phyloP scores from a whole-genome alignment of 164 flowering plant species.

The Amborella trichopoda region DNA sequence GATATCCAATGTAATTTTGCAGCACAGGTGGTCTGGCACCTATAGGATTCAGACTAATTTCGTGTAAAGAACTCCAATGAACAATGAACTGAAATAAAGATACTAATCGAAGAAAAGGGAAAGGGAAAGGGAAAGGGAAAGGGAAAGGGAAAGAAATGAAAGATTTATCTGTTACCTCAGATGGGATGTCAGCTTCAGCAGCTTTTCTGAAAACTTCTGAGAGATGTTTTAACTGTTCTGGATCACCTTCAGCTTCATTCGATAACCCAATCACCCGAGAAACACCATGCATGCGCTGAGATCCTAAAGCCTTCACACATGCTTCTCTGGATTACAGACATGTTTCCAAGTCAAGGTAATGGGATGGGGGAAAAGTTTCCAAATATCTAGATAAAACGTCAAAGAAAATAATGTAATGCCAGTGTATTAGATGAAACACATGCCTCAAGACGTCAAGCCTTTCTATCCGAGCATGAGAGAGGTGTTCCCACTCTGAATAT shows the following conservation, averaged over 20 bases:
- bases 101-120: not conserved
- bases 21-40: conserved; percentile 92
- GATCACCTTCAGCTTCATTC: conserved; percentile 24
- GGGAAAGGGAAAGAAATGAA: too few relatives aligned
- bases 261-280: conserved; percentile 28
- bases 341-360: not conserved
- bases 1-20: conserved; percentile 79
- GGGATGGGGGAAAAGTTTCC: not conserved
- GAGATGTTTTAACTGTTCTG: conserved; percentile 33
- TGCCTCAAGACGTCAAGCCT: conserved; percentile 70
- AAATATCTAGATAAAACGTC: not conserved
- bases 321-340: conserved; percentile 40
- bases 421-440: conserved; percentile 1
- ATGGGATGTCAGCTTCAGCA: conserved; percentile 57
- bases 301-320: conserved; percentile 60
- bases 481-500: conserved; percentile 67
- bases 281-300: conserved; percentile 31
- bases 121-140: not conserved
- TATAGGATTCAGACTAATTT: conserved; percentile 5
- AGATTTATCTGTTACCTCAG: conserved; percentile 39
- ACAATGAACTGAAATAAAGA: not conserved
- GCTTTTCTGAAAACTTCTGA: conserved; percentile 47
- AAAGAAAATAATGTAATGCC: not conserved
- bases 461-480: conserved; percentile 50
- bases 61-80: not conserved